Evolutionary conservation across 2,329 filamentous ascomycete species (phyloP), one percentile per base, ranked within the genome.

Genomic region (Aspergillus tanneri): DNA sequence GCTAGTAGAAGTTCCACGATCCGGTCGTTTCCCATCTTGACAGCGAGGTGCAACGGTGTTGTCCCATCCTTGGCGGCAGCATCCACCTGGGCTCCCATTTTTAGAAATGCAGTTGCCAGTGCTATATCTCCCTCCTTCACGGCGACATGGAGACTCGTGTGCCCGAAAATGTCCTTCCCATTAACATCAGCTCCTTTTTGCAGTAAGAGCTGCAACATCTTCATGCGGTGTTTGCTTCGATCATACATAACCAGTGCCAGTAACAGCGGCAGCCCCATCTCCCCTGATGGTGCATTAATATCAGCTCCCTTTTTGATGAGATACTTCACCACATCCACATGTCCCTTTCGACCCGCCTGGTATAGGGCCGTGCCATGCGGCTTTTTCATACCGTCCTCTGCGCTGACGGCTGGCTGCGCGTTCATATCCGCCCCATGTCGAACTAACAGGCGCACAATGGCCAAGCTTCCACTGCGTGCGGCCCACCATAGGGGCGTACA

Each of bases 291-390:
- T 4, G 50, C 48, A 23, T 61, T 59, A n/a, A 60, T 45, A 23
- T 62, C 43, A 2, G 58, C 59, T 1, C 55, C 55, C 22, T 57
- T 59, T 24, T 58, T 56, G 16, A 66, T 38, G 19, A 67, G 52
- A 18, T 65, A 58, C 37, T 54, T 53, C n/a, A 62, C 57, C 23
- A 66, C 54, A 4, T 57, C 59, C 8, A 49, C 19, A 24, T 64
- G 57, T 5, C 57, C 58, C 18, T 53, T 50, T 18, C 48, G 42
- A 43, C 53, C 48, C 22, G 64, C 64, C 25, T 57, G 54, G 19
- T 59, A 62, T 28, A 61, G 47, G 8, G 60, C 55, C 2, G 51
- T 60, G 7, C 52, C 53, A 10, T 42, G 49, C 6, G 30, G 52
- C 23, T 32, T 39, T 25, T 4, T 35, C 4, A 14, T 12, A 12